Percentiles rank a stretch among this genome's conserved stretches.
Conservation (phyloP, 495 filamentous ascomycete genomes). For the Penicillium steckii region DNA sequence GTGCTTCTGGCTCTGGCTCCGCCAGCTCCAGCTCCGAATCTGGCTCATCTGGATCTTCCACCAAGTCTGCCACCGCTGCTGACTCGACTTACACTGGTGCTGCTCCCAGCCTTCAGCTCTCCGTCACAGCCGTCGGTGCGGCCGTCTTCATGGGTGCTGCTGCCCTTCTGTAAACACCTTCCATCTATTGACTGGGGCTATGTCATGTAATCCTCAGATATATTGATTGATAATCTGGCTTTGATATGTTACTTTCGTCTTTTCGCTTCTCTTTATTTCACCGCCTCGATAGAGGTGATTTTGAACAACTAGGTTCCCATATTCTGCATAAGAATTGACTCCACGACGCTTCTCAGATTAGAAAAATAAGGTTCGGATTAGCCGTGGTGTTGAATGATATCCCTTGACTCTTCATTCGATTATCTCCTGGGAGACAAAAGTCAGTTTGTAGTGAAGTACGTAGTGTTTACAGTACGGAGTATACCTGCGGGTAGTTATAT, state of each 20-base stretch:
- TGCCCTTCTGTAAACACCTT: slow-evolving; percentile 30
- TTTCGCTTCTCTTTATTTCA: slow-evolving; percentile 2
- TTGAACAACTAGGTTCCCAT: slow-evolving; percentile 15
- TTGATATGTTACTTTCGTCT: slow-evolving; percentile 12
- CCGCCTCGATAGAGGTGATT: slow-evolving; percentile 1
- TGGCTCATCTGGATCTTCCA: too few species aligned
- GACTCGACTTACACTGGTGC: slow-evolving; percentile 15
- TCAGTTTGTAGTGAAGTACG: too few species aligned
- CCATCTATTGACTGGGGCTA: not conserved
- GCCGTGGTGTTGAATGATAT: slow-evolving; percentile 13
- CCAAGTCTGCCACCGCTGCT: slow-evolving; percentile 11
- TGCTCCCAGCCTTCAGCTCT: slow-evolving; percentile 30
- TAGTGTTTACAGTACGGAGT: too few species aligned
- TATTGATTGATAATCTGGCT: slow-evolving; percentile 14
- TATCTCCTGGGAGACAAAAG: not conserved
- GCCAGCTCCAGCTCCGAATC: slow-evolving; percentile 4
- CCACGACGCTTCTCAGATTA: slow-evolving; percentile 16
- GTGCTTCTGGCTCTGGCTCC: slow-evolving; percentile 6
- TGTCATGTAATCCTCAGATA: slow-evolving; percentile 7
- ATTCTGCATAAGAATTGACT: slow-evolving; percentile 9
- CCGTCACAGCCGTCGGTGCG: slow-evolving; percentile 36
- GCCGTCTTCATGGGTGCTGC: slow-evolving; percentile 41
- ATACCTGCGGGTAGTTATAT: not conserved
- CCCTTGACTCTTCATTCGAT: slow-evolving; percentile 3
- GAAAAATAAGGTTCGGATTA: slow-evolving; percentile 10